A percentile compares a stretch with the other conserved stretches of the same genome.
Evolutionary conservation across 495 filamentous ascomycete genomes (phyloP).

Genomic region (Pyrenopolyporus hunteri): DNA sequence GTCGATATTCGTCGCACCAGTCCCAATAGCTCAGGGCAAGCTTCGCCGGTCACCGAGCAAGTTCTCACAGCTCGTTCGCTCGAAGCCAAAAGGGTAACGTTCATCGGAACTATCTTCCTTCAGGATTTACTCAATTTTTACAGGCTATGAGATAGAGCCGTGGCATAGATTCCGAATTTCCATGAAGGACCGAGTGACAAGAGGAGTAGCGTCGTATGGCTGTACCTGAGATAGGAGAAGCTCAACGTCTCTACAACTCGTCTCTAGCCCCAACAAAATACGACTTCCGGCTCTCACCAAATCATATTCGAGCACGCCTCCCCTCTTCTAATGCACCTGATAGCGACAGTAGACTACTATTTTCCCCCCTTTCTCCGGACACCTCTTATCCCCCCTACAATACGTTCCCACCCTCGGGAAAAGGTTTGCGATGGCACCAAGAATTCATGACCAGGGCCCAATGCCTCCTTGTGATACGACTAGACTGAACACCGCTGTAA

Average conservation of each 20-base stretch:
- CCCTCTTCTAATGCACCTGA: conserved; percentile 13
- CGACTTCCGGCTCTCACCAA: conserved; percentile 3
- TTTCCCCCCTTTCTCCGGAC: neutral
- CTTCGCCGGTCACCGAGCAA: neutral
- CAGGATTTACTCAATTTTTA: neutral
- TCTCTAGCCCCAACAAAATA: conserved; percentile 10
- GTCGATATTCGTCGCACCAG: conserved; percentile 6
- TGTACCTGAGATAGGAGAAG: conserved; percentile 3
- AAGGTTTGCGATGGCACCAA: neutral
- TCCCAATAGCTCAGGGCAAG: neutral
- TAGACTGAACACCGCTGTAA: conserved; percentile 3
- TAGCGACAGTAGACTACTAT: conserved; percentile 1
- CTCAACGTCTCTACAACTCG: conserved; percentile 1
- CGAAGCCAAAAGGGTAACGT: neutral
- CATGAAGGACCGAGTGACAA: neutral
- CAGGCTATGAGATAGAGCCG: neutral
- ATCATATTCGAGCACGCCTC: conserved; percentile 13
- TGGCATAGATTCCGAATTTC: neutral
- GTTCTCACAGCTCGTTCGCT: neutral
- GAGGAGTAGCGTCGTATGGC: conserved; percentile 4
- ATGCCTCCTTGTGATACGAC: neutral
- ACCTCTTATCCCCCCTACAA: conserved; percentile 6
- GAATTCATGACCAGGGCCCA: neutral
- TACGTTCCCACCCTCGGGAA: neutral
- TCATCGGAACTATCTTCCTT: neutral